Evolutionary conservation across 305 asterid genomes (phyloP), one percentile per base, ranked within the genome.

Genomic region (Fraxinus floribunda): DNA sequence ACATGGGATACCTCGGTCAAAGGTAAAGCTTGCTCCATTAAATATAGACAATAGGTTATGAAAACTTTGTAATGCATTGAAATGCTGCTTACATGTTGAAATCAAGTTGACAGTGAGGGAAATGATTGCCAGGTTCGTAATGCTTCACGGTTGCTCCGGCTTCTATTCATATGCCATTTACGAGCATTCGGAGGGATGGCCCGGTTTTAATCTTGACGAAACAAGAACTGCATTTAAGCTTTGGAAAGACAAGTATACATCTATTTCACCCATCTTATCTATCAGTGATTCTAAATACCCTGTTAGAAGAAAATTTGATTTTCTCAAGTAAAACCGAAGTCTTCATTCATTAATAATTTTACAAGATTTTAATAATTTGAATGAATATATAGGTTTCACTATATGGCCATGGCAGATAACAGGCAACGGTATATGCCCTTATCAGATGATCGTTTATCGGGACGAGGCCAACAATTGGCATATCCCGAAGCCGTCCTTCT

Each of bases 401-500:
- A 93, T 86, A 93, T 93, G 94, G 94, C 91, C 15, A 70, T 89
- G 80, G 87, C 92, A 24, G 97, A 93, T 78, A 85, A 90, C 75
- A 88, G 92, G 84, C 93, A 89, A 83, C 88, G 97, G 83, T 85
- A 82, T 26, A 89, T 93, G 95, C 96, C 97, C 78, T 76, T 83
- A 16, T 91, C 94, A 22, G 96, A 92, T n/a, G 96, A 93, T 71
- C 86, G 97, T 78, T 83, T 90, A 78, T 91, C 94, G 1, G 89
- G 82, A 52, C 83, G 96, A 87, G 94, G 97, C 34, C 87, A 91
- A 83, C 77, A 79, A 3, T 83, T 93, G 74, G 94, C 90, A 79
- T 93, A 91, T 74, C 94, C 96, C 0, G 97, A 93, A 86, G 97
- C 97, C 0, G 96, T 93, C 82, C 92, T 90, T 22, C 94, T 93